Percentiles rank a stretch among this genome's conserved stretches.
Conservation (phyloP, 106 monocot genomes). For the Agapanthus africanus region DNA sequence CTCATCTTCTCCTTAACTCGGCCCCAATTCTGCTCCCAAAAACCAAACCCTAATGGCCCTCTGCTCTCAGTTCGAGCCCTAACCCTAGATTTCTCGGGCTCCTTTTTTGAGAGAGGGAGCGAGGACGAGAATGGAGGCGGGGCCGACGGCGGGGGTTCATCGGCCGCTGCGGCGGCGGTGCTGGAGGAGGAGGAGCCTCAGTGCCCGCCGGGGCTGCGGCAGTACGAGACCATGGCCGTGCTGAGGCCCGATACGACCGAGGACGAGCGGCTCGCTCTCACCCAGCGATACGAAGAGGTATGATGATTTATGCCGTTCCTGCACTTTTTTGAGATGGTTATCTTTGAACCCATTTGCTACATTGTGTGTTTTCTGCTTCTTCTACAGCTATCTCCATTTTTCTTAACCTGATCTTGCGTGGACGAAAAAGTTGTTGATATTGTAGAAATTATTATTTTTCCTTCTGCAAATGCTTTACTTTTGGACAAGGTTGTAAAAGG, state of each 20-base stretch:
- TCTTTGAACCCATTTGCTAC: no score
- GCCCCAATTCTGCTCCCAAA: background rate
- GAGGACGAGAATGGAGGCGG: conserved; percentile 7
- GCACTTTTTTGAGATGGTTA: no score
- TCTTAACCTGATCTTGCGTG: no score
- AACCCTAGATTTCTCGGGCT: conserved; percentile 61
- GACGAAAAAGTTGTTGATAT: no score
- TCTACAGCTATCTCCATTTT: no score
- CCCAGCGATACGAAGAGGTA: conserved; percentile 89
- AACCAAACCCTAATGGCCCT: background rate
- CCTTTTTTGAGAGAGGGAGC: conserved; percentile 53
- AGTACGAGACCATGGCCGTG: conserved; percentile 94
- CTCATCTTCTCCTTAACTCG: background rate
- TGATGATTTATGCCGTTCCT: no score
- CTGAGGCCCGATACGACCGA: conserved; percentile 89
- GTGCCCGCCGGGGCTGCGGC: conserved; percentile 77
- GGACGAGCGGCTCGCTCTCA: conserved; percentile 73
- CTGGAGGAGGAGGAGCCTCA: conserved; percentile 81
- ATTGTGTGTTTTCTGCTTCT: no score
- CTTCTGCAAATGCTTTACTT: no score
- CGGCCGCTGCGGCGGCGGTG: conserved; percentile 25
- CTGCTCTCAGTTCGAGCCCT: conserved; percentile 14
- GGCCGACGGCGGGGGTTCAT: conserved; percentile 15
- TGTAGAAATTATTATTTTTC: no score
- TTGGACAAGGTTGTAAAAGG: no score